Conservation (phyloP, 192 early-diverging fungal genomes). For the Helicostylum pulchrum region DNA sequence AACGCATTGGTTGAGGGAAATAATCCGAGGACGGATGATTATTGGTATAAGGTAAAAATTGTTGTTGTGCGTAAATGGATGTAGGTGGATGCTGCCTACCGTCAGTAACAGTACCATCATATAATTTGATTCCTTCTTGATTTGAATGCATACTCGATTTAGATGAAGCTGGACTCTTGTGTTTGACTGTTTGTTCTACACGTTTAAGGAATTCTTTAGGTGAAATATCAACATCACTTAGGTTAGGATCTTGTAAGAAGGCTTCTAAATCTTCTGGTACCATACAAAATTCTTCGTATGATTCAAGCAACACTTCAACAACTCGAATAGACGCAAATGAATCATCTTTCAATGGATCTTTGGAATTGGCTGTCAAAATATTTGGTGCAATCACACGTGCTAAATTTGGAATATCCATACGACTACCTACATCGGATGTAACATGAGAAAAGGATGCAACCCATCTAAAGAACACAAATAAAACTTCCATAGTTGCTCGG, state of each 20-base stretch:
- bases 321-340: slow-evolving; percentile 70
- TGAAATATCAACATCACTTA: slow-evolving; percentile 26
- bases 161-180: slow-evolving; percentile 8
- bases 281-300: slow-evolving; percentile 63
- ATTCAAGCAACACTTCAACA: slow-evolving; percentile 62
- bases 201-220: slow-evolving; percentile 24
- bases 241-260: slow-evolving; percentile 26
- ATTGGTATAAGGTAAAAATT: slow-evolving; percentile 18
- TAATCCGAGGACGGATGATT: slow-evolving; percentile 25
- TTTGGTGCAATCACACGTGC: slow-evolving; percentile 94
- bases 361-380: slow-evolving; percentile 81
- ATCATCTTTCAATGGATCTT: slow-evolving; percentile 75
- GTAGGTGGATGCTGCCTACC: slow-evolving; percentile 19
- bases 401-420: slow-evolving; percentile 91
- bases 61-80: slow-evolving; percentile 28
- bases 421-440: slow-evolving; percentile 72
- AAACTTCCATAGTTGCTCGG: slow-evolving; percentile 86
- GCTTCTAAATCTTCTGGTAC: slow-evolving; percentile 28
- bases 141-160: not conserved
- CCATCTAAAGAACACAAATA: slow-evolving; percentile 80
- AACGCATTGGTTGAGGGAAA: slow-evolving; percentile 9
- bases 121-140: slow-evolving; percentile 15
- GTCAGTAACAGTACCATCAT: slow-evolving; percentile 14
- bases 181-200: slow-evolving; percentile 24
- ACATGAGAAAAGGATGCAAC: slow-evolving; percentile 78